Conservation (phyloP, 306 rosid species). For the Crataegus laevigata region DNA sequence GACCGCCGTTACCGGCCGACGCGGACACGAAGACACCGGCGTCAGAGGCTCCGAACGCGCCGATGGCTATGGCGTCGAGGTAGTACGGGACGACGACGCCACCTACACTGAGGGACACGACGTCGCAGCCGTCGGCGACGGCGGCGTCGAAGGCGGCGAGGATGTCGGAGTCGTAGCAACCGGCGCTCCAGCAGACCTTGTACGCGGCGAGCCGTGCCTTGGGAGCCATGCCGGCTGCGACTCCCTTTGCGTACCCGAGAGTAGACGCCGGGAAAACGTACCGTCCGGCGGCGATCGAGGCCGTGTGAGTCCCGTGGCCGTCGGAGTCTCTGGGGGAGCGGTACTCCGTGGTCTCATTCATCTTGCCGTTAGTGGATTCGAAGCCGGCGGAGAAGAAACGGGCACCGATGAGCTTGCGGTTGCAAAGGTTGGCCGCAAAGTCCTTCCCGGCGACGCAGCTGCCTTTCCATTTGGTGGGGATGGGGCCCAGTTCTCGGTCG, state of each 20-base stretch:
- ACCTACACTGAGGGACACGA: constrained; percentile 76
- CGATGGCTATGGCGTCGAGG: constrained; percentile 74
- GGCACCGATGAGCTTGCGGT: constrained; percentile 76
- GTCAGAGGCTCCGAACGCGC: constrained; percentile 51
- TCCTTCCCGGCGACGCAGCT: constrained; percentile 41
- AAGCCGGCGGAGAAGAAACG: constrained; percentile 58
- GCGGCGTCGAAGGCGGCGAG: constrained; percentile 86
- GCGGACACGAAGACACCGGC: constrained; percentile 72
- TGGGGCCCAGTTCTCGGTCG: constrained; percentile 53
- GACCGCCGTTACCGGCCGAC: constrained; percentile 87
- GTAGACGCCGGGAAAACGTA: constrained; percentile 72
- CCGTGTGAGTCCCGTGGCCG: constrained; percentile 86
- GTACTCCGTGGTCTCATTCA: constrained; percentile 60
- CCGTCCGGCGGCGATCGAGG: constrained; percentile 80
- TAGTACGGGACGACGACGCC: constrained; percentile 84
- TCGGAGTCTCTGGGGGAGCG: constrained; percentile 85
- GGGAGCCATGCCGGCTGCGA: constrained; percentile 91
- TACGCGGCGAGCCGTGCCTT: constrained; percentile 75
- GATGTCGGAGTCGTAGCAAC: constrained; percentile 77
- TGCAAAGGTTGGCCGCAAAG: constrained; percentile 53
- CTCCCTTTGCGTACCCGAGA: constrained; percentile 64
- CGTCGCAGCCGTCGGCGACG: constrained; percentile 68
- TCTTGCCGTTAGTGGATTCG: constrained; percentile 66
- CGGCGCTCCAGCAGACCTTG: constrained; percentile 77
- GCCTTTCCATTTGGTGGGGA: constrained; percentile 82